Conservation (phyloP, 2,329 filamentous ascomycete genomes). For the Stagonosporopsis chrysanthemi region DNA sequence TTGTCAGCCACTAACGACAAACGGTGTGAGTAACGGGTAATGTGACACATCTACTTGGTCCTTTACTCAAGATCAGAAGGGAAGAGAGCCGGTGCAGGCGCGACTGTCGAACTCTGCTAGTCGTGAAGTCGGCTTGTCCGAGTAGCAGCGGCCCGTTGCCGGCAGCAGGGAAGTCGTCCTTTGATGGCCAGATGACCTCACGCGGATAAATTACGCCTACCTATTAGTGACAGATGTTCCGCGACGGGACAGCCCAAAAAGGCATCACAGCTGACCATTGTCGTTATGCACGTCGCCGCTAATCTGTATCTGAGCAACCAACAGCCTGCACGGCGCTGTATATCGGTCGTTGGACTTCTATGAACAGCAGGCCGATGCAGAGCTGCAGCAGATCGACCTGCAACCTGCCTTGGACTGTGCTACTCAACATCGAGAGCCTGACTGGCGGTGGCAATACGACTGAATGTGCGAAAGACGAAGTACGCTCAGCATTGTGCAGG, state of each 20-base stretch:
- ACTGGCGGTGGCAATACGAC: conserved; percentile 7
- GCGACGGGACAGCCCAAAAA: conserved; percentile 2
- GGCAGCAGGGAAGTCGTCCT: not conserved
- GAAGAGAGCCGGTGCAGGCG: conserved; percentile 2
- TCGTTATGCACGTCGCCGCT: conserved; percentile 41
- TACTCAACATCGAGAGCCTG: conserved; percentile 23
- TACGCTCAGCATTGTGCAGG: conserved; percentile 10
- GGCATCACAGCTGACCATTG: conserved; percentile 36
- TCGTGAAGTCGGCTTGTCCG: not conserved
- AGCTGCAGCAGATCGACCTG: conserved; percentile 24
- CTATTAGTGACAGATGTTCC: not conserved
- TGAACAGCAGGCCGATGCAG: conserved; percentile 31
- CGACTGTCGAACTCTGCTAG: conserved; percentile 11
- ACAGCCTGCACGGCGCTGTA: conserved; percentile 28
- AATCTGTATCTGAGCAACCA: conserved; percentile 30
- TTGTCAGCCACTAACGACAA: conserved; percentile 40
- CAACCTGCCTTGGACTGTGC: conserved; percentile 34
- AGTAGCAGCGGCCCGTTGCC: not conserved
- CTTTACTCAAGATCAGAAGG: conserved; percentile 1
- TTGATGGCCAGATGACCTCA: conserved; percentile 2
- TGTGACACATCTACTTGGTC: conserved; percentile 7
- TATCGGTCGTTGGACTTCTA: conserved; percentile 18
- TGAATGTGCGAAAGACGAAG: conserved; percentile 10
- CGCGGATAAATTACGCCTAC: not conserved
- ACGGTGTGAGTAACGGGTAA: conserved; percentile 20